Evolutionary conservation across 345 rosid genomes (phyloP).

Genomic region (Trapa incisa): DNA sequence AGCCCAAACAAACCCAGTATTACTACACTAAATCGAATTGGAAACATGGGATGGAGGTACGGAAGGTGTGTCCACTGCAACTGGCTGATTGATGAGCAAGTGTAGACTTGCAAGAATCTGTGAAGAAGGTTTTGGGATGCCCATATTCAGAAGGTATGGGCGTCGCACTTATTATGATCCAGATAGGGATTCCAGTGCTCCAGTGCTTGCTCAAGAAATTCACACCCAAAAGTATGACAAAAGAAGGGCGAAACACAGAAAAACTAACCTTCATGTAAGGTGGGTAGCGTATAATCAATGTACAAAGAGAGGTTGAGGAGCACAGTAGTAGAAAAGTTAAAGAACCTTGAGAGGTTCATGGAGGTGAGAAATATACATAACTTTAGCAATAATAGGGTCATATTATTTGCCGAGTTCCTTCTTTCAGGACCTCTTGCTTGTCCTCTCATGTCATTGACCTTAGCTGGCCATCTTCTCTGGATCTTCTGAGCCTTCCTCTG

Average conservation of each 20-base stretch:
- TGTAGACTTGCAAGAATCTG: too few species aligned
- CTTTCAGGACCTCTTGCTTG: neutral
- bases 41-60: neutral
- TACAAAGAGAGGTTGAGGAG: neutral
- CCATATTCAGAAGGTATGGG: too few species aligned
- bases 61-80: too few species aligned
- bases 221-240: too few species aligned
- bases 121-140: too few species aligned
- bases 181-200: too few species aligned
- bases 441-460: neutral
- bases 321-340: neutral
- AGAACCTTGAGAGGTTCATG: neutral
- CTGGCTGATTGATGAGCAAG: too few species aligned
- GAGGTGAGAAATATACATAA: neutral
- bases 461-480: constrained; percentile 15
- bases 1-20: too few species aligned
- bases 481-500: constrained; percentile 17
- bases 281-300: neutral
- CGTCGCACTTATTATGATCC: too few species aligned
- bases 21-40: neutral
- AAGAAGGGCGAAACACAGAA: too few species aligned
- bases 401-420: neutral
- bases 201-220: too few species aligned
- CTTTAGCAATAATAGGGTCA: neutral
- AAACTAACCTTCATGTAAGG: neutral